Conservation (phyloP, 2,329 filamentous ascomycete species). For the Colletotrichum sp. region DNA sequence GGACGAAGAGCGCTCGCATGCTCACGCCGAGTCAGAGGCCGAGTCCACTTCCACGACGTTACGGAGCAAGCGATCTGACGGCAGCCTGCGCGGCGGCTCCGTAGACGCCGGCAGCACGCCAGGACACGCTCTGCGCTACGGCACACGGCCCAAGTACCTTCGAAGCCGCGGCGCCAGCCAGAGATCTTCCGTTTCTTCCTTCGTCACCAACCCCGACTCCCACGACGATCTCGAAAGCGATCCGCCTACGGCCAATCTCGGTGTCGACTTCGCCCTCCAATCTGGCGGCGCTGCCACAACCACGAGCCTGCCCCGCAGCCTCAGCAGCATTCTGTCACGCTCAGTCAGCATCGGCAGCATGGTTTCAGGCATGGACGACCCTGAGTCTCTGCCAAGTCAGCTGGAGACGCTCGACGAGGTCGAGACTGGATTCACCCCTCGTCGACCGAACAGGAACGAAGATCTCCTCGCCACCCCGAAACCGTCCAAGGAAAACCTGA, state of each 20-base stretch:
- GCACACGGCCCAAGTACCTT: slow-evolving; percentile 61
- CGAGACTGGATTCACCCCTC: slow-evolving; percentile 41
- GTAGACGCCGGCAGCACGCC: slow-evolving; percentile 52
- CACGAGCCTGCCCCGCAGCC: slow-evolving; percentile 51
- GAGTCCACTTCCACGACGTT: slow-evolving; percentile 28
- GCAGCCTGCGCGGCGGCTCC: slow-evolving; percentile 32
- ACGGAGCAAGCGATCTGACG: slow-evolving; percentile 37
- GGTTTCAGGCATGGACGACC: slow-evolving; percentile 74
- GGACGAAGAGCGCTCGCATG: slow-evolving; percentile 31
- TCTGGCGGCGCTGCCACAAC: slow-evolving; percentile 77
- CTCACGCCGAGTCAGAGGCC: slow-evolving; percentile 32
- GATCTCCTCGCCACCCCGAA: slow-evolving; percentile 73
- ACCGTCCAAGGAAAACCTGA: slow-evolving; percentile 57
- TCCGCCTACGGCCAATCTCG: slow-evolving; percentile 63
- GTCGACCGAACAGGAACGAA: slow-evolving; percentile 39
- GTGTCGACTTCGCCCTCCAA: slow-evolving; percentile 82
- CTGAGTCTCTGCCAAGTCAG: slow-evolving; percentile 50
- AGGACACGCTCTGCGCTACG: slow-evolving; percentile 50
- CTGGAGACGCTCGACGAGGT: slow-evolving; percentile 57
- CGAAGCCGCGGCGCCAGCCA: slow-evolving; percentile 63
- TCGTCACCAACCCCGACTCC: slow-evolving; percentile 57
- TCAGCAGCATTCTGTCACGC: slow-evolving; percentile 68
- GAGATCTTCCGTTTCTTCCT: slow-evolving; percentile 66
- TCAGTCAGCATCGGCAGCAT: slow-evolving; percentile 90
- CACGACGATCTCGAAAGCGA: slow-evolving; percentile 74